Percentiles rank a stretch among this genome's conserved stretches.
These are phyloP conservation scores for Stephanodiscus triporus DNA, from an alignment of 108 stramenopile genomes.

Conservation along the genomic window DNA sequence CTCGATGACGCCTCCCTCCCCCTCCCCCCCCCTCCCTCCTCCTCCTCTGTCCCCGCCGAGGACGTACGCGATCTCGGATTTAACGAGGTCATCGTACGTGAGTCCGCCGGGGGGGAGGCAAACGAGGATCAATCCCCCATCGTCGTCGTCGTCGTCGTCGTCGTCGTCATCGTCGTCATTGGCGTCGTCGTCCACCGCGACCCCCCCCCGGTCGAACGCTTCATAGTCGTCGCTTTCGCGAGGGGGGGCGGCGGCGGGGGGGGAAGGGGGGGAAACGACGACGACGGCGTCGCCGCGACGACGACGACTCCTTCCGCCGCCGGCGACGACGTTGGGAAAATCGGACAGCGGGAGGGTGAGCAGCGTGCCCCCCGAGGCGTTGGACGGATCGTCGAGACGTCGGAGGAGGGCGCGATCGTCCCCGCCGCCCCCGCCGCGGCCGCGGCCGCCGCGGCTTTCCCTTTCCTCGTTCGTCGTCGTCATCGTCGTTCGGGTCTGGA, in stretches of 20 bases:
- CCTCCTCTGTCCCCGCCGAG: conserved; percentile 21
- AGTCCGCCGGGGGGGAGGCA: conserved; percentile 26
- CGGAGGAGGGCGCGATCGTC: too few species aligned
- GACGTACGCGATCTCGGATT: conserved; percentile 21
- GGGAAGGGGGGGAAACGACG: too few species aligned
- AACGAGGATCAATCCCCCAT: conserved; percentile 33
- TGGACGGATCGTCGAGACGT: conserved; percentile 4
- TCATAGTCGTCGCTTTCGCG: background rate
- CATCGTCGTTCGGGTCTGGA: too few species aligned
- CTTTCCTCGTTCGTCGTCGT: too few species aligned
- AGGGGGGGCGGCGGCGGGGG: background rate
- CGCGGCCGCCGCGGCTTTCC: too few species aligned
- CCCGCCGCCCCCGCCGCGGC: too few species aligned
- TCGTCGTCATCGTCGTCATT: conserved; percentile 1
- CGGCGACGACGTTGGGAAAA: conserved; percentile 10
- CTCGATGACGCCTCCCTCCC: conserved; percentile 18
- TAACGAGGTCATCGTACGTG: conserved; percentile 32
- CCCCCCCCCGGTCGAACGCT: too few species aligned
- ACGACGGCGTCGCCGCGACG: too few species aligned
- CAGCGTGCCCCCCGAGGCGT: too few species aligned
- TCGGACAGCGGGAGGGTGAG: too few species aligned
- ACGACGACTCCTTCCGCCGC: background rate
- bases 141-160: conserved; percentile 1
- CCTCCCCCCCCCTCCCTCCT: background rate
- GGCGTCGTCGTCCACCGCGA: background rate